A percentile compares a stretch with the other conserved stretches of the same genome.
Evolutionary conservation across 805 yeast species (phyloP).

Genomic region (Candida incommunis): DNA sequence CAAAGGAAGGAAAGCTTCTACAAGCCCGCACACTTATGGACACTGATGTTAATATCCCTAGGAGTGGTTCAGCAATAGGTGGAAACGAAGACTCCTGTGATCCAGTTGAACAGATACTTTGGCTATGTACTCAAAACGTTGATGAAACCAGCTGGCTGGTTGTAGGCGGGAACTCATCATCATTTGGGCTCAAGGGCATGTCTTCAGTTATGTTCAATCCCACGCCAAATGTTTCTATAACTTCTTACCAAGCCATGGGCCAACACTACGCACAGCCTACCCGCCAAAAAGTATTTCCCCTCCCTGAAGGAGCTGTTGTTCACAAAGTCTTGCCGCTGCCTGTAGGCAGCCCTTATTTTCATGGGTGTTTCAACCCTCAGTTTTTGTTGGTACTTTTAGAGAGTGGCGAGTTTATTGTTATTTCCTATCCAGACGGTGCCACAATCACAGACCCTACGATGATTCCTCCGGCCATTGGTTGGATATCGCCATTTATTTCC

Average conservation of each 20-base stretch:
- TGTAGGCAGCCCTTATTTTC: slow-evolving; percentile 56
- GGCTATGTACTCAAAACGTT: slow-evolving; percentile 74
- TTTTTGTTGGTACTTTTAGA: slow-evolving; percentile 43
- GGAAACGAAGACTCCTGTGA: slow-evolving; percentile 14
- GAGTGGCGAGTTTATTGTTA: slow-evolving; percentile 50
- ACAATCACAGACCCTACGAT: slow-evolving; percentile 37
- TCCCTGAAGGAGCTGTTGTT: slow-evolving; percentile 30
- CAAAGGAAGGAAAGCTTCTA: slow-evolving; percentile 55
- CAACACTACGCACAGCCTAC: slow-evolving; percentile 52
- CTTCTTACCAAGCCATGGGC: slow-evolving; percentile 76
- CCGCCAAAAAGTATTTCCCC: slow-evolving; percentile 41
- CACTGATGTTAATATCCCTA: slow-evolving; percentile 44
- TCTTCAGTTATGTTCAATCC: slow-evolving; percentile 41
- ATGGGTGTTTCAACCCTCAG: slow-evolving; percentile 67
- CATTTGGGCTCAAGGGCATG: slow-evolving; percentile 29
- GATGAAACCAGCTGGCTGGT: slow-evolving; percentile 64
- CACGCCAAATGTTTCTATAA: slow-evolving; percentile 64
- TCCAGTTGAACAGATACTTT: slow-evolving; percentile 38
- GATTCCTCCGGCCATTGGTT: slow-evolving; percentile 71
- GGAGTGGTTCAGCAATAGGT: slow-evolving; percentile 9
- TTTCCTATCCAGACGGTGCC: slow-evolving; percentile 43
- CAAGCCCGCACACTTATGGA: slow-evolving; percentile 65
- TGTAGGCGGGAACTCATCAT: slow-evolving; percentile 47
- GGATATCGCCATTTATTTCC: slow-evolving; percentile 64
- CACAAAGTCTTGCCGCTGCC: slow-evolving; percentile 41